A percentile compares a stretch with the other conserved stretches of the same genome.
Evolutionary conservation across 202 grass and related monocot genomes (phyloP).

Genomic region (Zizania palustris): DNA sequence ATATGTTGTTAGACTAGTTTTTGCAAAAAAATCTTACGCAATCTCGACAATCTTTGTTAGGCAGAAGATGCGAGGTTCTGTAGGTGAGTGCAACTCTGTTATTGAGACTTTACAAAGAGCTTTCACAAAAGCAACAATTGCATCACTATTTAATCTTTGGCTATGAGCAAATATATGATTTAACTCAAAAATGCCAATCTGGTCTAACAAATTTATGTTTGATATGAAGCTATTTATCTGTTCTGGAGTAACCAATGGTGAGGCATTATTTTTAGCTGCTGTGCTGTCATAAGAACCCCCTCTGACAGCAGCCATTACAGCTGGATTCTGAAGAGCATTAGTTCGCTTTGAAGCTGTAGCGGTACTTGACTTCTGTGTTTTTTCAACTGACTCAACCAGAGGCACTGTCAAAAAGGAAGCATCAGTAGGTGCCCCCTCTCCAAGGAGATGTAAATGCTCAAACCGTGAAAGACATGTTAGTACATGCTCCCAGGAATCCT

Average conservation of each 20-base stretch:
- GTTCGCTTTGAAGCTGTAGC: constrained; percentile 51
- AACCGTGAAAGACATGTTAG: constrained; percentile 97
- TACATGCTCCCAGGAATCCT: constrained; percentile 97
- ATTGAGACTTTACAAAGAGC: constrained; percentile 98
- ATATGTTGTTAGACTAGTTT: constrained; percentile 9
- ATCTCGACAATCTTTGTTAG: constrained; percentile 99
- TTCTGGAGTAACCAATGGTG: constrained; percentile 74
- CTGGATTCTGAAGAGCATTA: constrained; percentile 93
- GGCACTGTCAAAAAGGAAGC: constrained; percentile 85
- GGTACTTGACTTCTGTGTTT: constrained; percentile 59
- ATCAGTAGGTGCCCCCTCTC: constrained; percentile 93
- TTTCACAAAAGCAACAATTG: constrained; percentile 98
- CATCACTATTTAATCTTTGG: constrained; percentile 93
- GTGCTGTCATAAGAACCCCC: constrained; percentile 95
- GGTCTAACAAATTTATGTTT: constrained; percentile 92
- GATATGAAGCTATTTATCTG: constrained; percentile 97
- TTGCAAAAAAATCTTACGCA: constrained; percentile 71
- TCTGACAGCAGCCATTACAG: constrained; percentile 87
- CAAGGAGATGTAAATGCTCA: constrained; percentile 95
- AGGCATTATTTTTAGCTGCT: constrained; percentile 57
- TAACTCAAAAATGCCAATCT: constrained; percentile 95
- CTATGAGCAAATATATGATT: constrained; percentile 99
- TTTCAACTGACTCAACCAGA: constrained; percentile 61
- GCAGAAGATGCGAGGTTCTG: constrained; percentile 95
- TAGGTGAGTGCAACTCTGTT: constrained; percentile 76